Conservation (phyloP, 2,329 filamentous ascomycete species). For the Paracoccidioides lutzii region DNA sequence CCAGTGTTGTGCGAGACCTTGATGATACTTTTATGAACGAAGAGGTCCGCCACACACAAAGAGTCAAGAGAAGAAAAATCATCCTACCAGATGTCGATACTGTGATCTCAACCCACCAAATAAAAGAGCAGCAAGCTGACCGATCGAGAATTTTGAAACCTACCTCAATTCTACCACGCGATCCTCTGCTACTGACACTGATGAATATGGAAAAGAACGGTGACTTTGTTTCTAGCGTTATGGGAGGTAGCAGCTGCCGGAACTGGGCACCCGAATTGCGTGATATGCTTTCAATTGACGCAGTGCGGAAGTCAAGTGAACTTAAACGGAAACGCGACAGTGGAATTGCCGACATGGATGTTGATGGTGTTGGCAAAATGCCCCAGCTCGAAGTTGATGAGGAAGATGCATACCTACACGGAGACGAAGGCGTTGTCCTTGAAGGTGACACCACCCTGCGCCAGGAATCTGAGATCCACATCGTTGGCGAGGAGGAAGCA, state of each 20-base stretch:
- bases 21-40: slow-evolving; percentile 45
- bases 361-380: slow-evolving; percentile 53
- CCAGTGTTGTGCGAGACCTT: slow-evolving; percentile 46
- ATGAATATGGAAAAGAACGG: slow-evolving; percentile 88
- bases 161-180: slow-evolving; percentile 69
- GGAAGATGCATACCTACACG: slow-evolving; percentile 44
- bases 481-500: slow-evolving; percentile 45
- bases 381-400: slow-evolving; percentile 49
- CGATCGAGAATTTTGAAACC: slow-evolving; percentile 75
- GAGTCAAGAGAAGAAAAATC: slow-evolving; percentile 67
- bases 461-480: slow-evolving; percentile 48
- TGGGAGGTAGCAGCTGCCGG: slow-evolving; percentile 61
- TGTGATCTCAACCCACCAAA: slow-evolving; percentile 59
- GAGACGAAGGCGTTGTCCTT: slow-evolving; percentile 40
- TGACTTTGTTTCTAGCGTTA: slow-evolving; percentile 74
- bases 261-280: slow-evolving; percentile 87
- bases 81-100: slow-evolving; percentile 72
- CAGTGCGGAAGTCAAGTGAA: slow-evolving; percentile 62
- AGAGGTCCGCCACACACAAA: slow-evolving; percentile 52
- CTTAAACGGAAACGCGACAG: slow-evolving; percentile 90
- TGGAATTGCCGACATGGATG: slow-evolving; percentile 67
- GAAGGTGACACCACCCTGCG: slow-evolving; percentile 34
- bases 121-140: slow-evolving; percentile 77
- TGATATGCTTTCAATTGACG: slow-evolving; percentile 78
- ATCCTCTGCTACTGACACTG: slow-evolving; percentile 73